Conservation (phyloP, 2,329 filamentous ascomycete genomes). For the Phoma sp. region DNA sequence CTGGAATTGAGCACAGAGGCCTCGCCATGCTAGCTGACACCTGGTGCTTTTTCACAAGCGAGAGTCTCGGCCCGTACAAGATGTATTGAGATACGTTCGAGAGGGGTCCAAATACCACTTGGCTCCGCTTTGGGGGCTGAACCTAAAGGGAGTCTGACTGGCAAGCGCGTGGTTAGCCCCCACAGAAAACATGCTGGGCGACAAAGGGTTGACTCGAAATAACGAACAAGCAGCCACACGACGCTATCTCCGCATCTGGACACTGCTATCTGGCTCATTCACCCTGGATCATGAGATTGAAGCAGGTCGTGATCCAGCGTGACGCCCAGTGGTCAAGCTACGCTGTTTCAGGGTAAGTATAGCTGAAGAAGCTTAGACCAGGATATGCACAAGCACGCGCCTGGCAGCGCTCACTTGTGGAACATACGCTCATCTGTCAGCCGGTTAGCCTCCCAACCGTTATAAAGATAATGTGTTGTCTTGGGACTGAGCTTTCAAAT, state of each 20-base stretch:
- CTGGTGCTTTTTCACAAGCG: background rate
- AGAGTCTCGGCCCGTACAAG: background rate
- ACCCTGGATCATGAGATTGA: background rate
- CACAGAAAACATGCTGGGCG: background rate
- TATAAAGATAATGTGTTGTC: too few species aligned
- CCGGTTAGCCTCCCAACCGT: too few species aligned
- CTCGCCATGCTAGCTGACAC: background rate
- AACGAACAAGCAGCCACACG: conserved; percentile 2
- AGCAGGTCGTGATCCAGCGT: background rate
- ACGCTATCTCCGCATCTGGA: background rate
- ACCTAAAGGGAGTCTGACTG: background rate
- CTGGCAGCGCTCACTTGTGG: too few species aligned
- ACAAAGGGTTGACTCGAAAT: background rate
- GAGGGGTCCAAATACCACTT: background rate
- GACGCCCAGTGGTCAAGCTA: conserved; percentile 7
- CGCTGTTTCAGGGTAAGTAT: background rate
- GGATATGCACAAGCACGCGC: background rate
- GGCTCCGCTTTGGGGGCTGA: background rate
- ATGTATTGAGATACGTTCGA: background rate
- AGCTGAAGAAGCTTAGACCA: background rate
- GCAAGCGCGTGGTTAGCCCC: background rate
- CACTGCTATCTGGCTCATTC: background rate
- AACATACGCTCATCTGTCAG: too few species aligned
- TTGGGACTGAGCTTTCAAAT: too few species aligned
- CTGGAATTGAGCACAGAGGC: background rate